Evolutionary conservation across 176 grass and related monocot genomes (phyloP).

Genomic region (Oryza meridionalis): DNA sequence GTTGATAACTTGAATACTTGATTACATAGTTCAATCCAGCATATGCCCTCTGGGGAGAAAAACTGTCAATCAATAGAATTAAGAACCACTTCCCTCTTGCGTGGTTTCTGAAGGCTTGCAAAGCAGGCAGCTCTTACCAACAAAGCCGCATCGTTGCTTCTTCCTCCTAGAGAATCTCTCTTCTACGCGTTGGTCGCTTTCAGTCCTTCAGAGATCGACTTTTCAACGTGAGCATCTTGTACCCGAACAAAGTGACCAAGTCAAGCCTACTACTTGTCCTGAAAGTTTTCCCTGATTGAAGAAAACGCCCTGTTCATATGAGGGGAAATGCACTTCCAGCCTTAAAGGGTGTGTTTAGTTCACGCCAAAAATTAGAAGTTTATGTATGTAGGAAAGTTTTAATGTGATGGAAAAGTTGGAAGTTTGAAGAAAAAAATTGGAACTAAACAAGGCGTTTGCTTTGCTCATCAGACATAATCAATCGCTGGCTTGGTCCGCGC

Average conservation of each 20-base stretch:
- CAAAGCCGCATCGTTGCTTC: not conserved
- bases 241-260: not conserved
- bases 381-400: no score
- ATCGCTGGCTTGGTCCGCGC: not conserved
- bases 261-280: no score
- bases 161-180: not conserved
- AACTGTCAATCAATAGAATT: not conserved
- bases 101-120: not conserved
- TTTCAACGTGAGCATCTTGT: not conserved
- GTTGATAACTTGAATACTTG: not conserved
- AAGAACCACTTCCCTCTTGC: not conserved
- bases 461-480: not conserved
- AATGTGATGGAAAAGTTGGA: no score
- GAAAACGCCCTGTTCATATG: not conserved
- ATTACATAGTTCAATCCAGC: not conserved
- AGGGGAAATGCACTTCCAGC: not conserved
- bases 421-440: no score
- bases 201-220: not conserved
- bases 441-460: no score
- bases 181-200: not conserved
- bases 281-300: not conserved
- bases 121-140: not conserved
- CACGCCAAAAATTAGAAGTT: no score
- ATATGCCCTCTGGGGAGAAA: not conserved
- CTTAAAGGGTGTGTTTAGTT: no score